Evolutionary conservation across 169 alveolate species (phyloP).

Genomic region (Eimeria maxima): DNA sequence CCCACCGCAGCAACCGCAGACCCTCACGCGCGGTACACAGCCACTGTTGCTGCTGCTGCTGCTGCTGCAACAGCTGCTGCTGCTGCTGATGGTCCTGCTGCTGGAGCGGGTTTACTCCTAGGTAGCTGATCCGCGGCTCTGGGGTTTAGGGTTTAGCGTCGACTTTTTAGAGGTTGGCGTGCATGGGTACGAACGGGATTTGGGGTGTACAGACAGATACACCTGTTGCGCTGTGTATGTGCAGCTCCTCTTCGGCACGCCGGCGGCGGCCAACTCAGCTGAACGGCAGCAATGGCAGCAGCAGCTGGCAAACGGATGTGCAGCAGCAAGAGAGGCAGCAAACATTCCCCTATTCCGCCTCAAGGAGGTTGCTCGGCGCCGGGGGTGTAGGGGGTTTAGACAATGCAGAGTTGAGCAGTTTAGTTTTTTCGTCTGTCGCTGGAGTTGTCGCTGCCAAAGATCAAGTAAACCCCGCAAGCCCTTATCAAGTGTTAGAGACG

Average conservation of each 20-base stretch:
- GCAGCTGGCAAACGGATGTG: slow-evolving; percentile 53
- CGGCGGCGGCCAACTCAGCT: slow-evolving; percentile 63
- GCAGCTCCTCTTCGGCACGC: slow-evolving; percentile 60
- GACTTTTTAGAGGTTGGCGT: background rate
- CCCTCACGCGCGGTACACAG: slow-evolving; percentile 76
- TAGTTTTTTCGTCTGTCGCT: slow-evolving; percentile 41
- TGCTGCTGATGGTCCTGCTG: slow-evolving; percentile 68
- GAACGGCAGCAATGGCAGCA: slow-evolving; percentile 63
- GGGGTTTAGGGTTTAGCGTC: background rate
- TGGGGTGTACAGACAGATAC: slow-evolving; percentile 11
- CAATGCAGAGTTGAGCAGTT: slow-evolving; percentile 6
- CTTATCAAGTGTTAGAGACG: background rate
- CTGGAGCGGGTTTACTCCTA: slow-evolving; percentile 7
- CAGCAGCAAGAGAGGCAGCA: slow-evolving; percentile 69
- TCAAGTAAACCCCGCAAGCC: background rate
- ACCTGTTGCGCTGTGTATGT: slow-evolving; percentile 11
- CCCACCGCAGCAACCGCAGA: slow-evolving; percentile 72
- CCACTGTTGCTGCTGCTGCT: slow-evolving; percentile 53
- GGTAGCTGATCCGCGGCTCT: background rate
- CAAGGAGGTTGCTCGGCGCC: slow-evolving; percentile 9
- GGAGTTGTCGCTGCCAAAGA: slow-evolving; percentile 30
- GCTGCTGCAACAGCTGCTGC: slow-evolving; percentile 70
- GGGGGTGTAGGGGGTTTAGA: background rate
- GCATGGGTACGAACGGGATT: background rate
- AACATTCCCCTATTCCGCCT: background rate